Base-by-base conservation (phyloP, 2,329 filamentous ascomycete genomes). In the Claviceps pusilla region DNA sequence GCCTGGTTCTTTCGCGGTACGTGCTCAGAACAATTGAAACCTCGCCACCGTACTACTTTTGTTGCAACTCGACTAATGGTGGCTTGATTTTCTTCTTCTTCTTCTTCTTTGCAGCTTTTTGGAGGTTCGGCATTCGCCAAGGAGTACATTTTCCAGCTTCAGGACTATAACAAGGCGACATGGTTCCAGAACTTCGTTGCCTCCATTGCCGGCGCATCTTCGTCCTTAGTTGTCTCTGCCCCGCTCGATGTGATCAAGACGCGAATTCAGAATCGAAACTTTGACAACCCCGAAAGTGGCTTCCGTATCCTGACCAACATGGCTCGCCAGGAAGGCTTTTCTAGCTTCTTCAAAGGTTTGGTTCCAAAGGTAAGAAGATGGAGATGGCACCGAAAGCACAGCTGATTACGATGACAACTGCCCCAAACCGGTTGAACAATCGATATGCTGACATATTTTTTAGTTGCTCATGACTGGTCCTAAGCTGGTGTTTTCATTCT, bases 401-500 rank as follows among this genome's bases (percentile, higher is more conserved):
- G 48, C 41, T 48, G n/a, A 12, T 24, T 14, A 16, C 29, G 10
- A 43, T 19, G 48, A 35, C 51, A 50, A 50, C 24, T 54, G 52
- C 43, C 54, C 58, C 6, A 41, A 24, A n/a, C 3, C 16, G 6
- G 37, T 33, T 60, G 59, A 50, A 59, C 62, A 57, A 62, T 43
- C 46, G 6, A 55, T 16, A 47, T 48, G 42, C 53, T 54, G 33
- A 54, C 24, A 31, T 47, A 19, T 37, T 56, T 37, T 42, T 57
- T 55, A 83, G 85, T 82, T 98, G 60, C 79, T 98, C 65, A 98
- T 98, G 93, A 98, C 93, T 16, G 94, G 93, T 29, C 93, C 93
- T 59, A 98, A 98, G 80, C 80, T 98, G 57, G 93, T 97, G 59
- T 98, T 98, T 77, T 96, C 90, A 57, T 98, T 98, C 83, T 98